Evolutionary conservation across 129 eudicot genomes (phyloP), one percentile per base, ranked within the genome.

Genomic region (Mikania micrantha): DNA sequence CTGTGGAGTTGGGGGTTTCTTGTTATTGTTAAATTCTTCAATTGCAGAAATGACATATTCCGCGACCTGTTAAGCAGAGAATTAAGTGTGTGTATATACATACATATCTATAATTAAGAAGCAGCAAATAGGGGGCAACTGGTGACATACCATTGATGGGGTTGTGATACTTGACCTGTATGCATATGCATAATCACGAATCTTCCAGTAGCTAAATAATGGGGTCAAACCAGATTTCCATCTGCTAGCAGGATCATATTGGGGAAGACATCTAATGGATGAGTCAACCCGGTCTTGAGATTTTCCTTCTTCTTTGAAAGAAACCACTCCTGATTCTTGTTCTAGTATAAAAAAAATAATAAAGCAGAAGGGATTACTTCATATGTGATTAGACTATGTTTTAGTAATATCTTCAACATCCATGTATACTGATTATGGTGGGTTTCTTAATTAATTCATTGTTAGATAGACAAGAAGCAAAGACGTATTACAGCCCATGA

Each of bases 121-220:
- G 22, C 35, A 38, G 71, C 9, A 9, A n/a, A 67, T 7, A 64
- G 28, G 68, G 34, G 4, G 13, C 8, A 1, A 29, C 28, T 8
- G 15, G 75, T 25, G 76, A 73, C 80, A 22, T 80, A 87, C 97
- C 69, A 79, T 80, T 25, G 87, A 79, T 68, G 97, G 97, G 54
- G 90, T 88, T 40, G 85, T 79, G 29, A 85, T 77, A 72, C 60
- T 83, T 38, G 90, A 78, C 67, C 82, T 82, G 74, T 91, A 91
- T 36, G 87, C 85, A 75, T 85, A 74, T 69, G 96, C 94, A 81
- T 71, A 91, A 85, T 91, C 96, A 63, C 96, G 83, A 76, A 91
- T 88, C 78, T 82, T 91, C 96, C 96, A 91, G 79, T 87, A 91
- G 45, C 78, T 79, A 69, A 91, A 91, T 41, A 83, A 34, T 53